phyloP scores from a whole-genome alignment of 495 filamentous ascomycete genomes.

The Lasiosphaeria ovina region DNA sequence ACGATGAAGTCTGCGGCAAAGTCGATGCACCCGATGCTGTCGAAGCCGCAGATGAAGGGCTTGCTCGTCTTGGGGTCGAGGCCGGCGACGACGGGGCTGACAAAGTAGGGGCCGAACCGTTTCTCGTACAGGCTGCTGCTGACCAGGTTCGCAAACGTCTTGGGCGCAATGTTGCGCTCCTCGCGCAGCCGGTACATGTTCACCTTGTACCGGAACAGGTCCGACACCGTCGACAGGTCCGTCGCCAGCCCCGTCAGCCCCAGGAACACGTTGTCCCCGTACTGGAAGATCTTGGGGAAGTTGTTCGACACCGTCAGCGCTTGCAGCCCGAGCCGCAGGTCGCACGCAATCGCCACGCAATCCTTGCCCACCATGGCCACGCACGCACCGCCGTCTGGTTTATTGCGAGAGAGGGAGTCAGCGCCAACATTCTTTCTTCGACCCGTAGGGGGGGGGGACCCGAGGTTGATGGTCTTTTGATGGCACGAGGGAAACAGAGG shows the following conservation, averaged over 20 bases:
- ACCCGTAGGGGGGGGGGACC: constrained; percentile 7
- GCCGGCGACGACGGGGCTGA: constrained; percentile 89
- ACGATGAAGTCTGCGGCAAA: constrained; percentile 99
- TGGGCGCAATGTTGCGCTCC: constrained; percentile 89
- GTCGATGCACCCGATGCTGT: constrained; percentile 98
- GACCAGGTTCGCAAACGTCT: constrained; percentile 95
- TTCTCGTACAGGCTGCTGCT: constrained; percentile 86
- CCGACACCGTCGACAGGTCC: constrained; percentile 89
- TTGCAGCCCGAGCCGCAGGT: constrained; percentile 96
- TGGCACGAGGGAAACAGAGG: background rate
- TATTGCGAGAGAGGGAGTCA: constrained; percentile 9
- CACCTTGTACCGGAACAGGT: constrained; percentile 98
- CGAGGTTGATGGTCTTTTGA: constrained; percentile 4
- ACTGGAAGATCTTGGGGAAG: constrained; percentile 99
- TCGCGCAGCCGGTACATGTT: constrained; percentile 99
- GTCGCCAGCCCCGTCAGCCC: constrained; percentile 95
- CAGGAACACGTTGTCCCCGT: constrained; percentile 86
- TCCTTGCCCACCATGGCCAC: constrained; percentile 99
- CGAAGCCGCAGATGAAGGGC: constrained; percentile 98
- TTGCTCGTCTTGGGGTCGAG: constrained; percentile 87
- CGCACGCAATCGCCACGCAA: constrained; percentile 98
- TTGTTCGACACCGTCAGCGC: constrained; percentile 97
- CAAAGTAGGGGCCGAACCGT: constrained; percentile 94
- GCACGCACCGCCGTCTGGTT: constrained; percentile 86
- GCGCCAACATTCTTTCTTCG: background rate